Percentiles rank a stretch among this genome's conserved stretches.
Conservation (phyloP, 2,329 filamentous ascomycete species). For the Clonostachys sp. region DNA sequence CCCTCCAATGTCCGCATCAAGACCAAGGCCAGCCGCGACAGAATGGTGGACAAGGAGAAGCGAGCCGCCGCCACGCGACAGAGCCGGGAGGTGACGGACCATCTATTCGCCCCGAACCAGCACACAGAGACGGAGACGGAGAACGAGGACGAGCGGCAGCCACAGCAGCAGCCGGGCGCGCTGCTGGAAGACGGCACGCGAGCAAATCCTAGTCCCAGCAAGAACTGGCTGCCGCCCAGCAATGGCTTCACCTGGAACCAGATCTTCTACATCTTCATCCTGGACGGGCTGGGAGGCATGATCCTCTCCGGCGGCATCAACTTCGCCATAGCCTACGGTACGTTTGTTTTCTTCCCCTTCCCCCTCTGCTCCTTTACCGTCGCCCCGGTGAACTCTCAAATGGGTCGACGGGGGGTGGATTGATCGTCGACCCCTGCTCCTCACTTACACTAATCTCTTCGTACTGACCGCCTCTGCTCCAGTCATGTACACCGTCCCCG, state of each 20-base stretch:
- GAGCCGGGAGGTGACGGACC: no score
- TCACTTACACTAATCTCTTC: background rate
- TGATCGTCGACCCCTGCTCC: background rate
- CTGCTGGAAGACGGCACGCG: no score
- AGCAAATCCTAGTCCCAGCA: no score
- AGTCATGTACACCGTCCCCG: constrained; percentile 42
- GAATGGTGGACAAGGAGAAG: no score
- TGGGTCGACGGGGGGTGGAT: no score
- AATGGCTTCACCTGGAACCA: constrained; percentile 34
- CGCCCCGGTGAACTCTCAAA: background rate
- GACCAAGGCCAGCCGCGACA: no score
- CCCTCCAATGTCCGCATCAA: no score
- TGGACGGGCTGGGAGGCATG: constrained; percentile 41
- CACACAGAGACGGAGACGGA: no score
- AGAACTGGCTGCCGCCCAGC: constrained; percentile 25
- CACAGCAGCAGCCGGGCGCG: no score
- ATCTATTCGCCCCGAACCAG: no score
- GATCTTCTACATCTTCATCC: constrained; percentile 40
- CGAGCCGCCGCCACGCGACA: no score
- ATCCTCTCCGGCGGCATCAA: constrained; percentile 45
- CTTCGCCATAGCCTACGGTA: constrained; percentile 47
- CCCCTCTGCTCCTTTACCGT: background rate
- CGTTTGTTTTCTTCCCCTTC: constrained; percentile 4
- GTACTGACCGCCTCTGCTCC: background rate
- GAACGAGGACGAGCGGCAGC: no score